phyloP scores from a whole-genome alignment of 345 rosid genomes.

The Dimocarpus longan region DNA sequence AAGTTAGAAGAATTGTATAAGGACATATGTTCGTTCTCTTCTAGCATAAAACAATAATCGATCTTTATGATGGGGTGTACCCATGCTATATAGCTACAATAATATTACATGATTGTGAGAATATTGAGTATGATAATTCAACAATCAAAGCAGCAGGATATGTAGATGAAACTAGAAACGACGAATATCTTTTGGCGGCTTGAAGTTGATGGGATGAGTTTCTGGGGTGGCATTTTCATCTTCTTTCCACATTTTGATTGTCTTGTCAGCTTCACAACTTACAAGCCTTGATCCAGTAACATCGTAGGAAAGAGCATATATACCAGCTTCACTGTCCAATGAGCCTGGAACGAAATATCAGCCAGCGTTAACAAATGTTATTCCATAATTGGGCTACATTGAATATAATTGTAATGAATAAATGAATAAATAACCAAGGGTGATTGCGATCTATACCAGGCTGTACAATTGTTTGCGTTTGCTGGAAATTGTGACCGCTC shows the following conservation, averaged over 20 bases:
- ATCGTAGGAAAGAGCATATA: slow-evolving; percentile 80
- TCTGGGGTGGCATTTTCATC: slow-evolving; percentile 91
- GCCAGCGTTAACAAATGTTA: background rate
- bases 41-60: too few species aligned
- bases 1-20: too few species aligned
- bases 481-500: slow-evolving; percentile 98
- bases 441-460: slow-evolving; percentile 55
- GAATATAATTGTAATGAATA: background rate
- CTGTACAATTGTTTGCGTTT: slow-evolving; percentile 91
- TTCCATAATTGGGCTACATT: background rate
- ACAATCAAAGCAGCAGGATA: background rate
- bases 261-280: slow-evolving; percentile 93
- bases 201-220: slow-evolving; percentile 92
- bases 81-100: background rate
- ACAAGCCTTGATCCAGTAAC: slow-evolving; percentile 83
- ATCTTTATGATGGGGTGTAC: background rate
- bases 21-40: too few species aligned
- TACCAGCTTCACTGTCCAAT: slow-evolving; percentile 98
- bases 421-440: background rate
- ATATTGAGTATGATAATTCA: background rate
- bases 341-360: slow-evolving; percentile 57
- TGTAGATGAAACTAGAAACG: slow-evolving; percentile 54
- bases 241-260: slow-evolving; percentile 99
- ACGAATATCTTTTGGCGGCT: slow-evolving; percentile 96
- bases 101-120: slow-evolving; percentile 5